phyloP scores from a whole-genome alignment of 305 asterid species.

The Euphrasia arctica region DNA sequence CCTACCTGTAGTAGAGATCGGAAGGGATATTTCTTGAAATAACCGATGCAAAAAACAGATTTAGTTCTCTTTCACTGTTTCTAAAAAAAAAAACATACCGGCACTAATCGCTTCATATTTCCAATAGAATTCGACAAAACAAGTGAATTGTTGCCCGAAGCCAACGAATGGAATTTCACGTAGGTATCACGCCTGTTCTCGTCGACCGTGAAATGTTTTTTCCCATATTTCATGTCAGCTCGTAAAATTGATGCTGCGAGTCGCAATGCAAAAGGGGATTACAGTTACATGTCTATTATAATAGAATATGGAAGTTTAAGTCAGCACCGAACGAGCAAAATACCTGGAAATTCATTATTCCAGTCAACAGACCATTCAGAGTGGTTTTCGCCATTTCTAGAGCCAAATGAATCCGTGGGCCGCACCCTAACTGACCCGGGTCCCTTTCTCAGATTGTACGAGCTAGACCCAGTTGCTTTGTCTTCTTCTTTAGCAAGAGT shows the following conservation, averaged over 20 bases:
- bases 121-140: conserved; percentile 40
- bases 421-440: conserved; percentile 43
- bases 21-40: too few relatives aligned
- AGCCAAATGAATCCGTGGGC: conserved; percentile 47
- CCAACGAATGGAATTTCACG: conserved; percentile 43
- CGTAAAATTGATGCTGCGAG: conserved; percentile 71
- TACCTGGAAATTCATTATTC: conserved; percentile 95
- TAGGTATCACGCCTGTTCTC: conserved; percentile 86
- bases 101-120: conserved; percentile 56
- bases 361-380: conserved; percentile 72
- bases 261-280: conserved; percentile 17
- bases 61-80: too few relatives aligned
- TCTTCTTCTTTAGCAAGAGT: conserved; percentile 74
- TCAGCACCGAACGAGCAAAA: conserved; percentile 9
- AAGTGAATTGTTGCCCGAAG: conserved; percentile 43
- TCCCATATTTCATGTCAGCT: conserved; percentile 96
- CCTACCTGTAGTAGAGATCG: conserved; percentile 56
- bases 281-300: neutral
- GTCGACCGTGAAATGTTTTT: conserved; percentile 67
- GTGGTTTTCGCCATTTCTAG: conserved; percentile 69
- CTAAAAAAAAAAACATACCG: conserved; percentile 46
- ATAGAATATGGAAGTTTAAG: conserved; percentile 9
- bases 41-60: too few relatives aligned
- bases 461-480: conserved; percentile 47
- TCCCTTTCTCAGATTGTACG: conserved; percentile 75